Evolutionary conservation across 108 stramenopile genomes (phyloP).

Genomic region (Cyclotella choctawhatcheeana): DNA sequence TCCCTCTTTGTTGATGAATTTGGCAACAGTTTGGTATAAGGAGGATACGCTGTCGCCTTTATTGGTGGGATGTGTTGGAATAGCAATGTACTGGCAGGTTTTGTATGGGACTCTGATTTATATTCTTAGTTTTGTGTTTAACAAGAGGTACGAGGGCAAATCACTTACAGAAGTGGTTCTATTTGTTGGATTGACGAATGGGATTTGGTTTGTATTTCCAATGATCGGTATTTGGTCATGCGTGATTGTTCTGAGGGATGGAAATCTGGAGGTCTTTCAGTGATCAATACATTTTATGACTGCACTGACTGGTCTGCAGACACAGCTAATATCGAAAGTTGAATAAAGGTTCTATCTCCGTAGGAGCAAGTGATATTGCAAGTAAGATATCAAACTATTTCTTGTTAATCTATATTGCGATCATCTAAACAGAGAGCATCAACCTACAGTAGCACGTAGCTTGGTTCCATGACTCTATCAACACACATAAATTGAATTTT

Average conservation of each 20-base stretch:
- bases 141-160: conserved; percentile 67
- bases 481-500: too few relatives aligned
- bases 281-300: too few relatives aligned
- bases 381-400: too few relatives aligned
- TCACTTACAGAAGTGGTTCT: conserved; percentile 54
- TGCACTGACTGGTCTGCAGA: too few relatives aligned
- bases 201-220: conserved; percentile 81
- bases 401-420: too few relatives aligned
- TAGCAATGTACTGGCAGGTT: conserved; percentile 81
- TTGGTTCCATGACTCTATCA: too few relatives aligned
- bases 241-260: conserved; percentile 66
- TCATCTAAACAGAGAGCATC: too few relatives aligned
- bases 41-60: conserved; percentile 42
- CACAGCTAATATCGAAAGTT: too few relatives aligned
- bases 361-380: too few relatives aligned
- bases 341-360: too few relatives aligned
- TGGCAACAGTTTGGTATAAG: conserved; percentile 65
- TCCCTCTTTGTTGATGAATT: conserved; percentile 74
- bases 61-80: conserved; percentile 65
- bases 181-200: conserved; percentile 80
- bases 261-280: conserved; percentile 59
- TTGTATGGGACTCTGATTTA: conserved; percentile 85
- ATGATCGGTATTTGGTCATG: conserved; percentile 65
- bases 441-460: too few relatives aligned
- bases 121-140: conserved; percentile 70